These are phyloP conservation scores for Fraxinus sp. DNA, from an alignment of 305 asterid species.

Conservation along the genomic window DNA sequence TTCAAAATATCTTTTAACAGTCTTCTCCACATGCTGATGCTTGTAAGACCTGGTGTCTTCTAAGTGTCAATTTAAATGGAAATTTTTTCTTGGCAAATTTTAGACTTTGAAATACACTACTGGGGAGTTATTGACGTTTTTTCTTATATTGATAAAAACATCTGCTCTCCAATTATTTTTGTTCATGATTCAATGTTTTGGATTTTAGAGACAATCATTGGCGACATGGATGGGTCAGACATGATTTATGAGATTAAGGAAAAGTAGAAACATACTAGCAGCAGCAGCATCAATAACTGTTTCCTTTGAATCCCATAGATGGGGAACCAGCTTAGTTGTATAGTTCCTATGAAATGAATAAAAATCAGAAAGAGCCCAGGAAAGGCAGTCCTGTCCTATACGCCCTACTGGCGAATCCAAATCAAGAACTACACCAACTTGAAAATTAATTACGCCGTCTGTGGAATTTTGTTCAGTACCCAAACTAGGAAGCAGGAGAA, in stretches of 20 bases:
- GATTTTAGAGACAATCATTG: neutral
- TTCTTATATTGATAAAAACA: neutral
- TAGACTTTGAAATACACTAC: neutral
- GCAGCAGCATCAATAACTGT: conserved; percentile 38
- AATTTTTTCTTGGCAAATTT: no score
- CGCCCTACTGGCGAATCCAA: conserved; percentile 36
- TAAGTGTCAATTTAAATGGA: neutral
- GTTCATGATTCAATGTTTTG: neutral
- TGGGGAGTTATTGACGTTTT: neutral
- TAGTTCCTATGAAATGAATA: conserved; percentile 30
- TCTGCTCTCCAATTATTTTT: neutral
- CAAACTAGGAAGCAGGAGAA: conserved; percentile 24
- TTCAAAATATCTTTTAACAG: neutral
- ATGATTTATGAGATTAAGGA: neutral
- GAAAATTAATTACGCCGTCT: conserved; percentile 20
- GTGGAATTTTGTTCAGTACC: neutral
- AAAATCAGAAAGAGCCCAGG: conserved; percentile 36
- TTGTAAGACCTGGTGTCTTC: neutral
- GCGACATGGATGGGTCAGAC: neutral
- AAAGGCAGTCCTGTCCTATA: conserved; percentile 31
- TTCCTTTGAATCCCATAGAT: conserved; percentile 36
- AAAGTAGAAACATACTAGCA: conserved; percentile 31
- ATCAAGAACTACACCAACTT: conserved; percentile 45
- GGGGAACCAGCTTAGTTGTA: conserved; percentile 36
- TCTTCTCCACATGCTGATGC: neutral